These are phyloP conservation scores for Pyrenochaeta sp. DNA, from an alignment of 2,329 filamentous ascomycete species.

Conservation along the genomic window DNA sequence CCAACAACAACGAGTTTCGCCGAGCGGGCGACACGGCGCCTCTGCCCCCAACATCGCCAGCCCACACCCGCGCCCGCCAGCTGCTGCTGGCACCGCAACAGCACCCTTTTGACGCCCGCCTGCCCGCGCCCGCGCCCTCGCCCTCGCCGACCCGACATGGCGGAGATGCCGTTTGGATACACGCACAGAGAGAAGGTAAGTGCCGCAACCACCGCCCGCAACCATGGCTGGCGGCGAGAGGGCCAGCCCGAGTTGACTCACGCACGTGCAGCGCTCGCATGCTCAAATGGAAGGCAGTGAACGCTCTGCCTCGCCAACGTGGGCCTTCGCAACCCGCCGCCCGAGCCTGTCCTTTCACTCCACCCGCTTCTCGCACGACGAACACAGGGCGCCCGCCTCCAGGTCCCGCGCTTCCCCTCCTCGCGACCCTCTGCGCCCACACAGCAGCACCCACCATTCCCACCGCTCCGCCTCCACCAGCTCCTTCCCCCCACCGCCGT, in stretches of 20 bases:
- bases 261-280: slow-evolving; percentile 40
- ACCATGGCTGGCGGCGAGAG: slow-evolving; percentile 7
- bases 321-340: slow-evolving; percentile 19
- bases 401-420: slow-evolving; percentile 8
- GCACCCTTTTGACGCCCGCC: too few relatives aligned
- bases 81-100: background rate
- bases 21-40: slow-evolving; percentile 13
- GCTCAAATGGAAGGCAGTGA: slow-evolving; percentile 41
- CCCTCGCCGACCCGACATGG: slow-evolving; percentile 31
- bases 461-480: slow-evolving; percentile 5
- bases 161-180: slow-evolving; percentile 40
- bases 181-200: slow-evolving; percentile 46
- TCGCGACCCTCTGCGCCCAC: too few relatives aligned
- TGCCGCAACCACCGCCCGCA: slow-evolving; percentile 12
- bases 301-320: slow-evolving; percentile 35
- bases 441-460: background rate
- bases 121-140: too few relatives aligned
- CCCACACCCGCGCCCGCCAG: background rate
- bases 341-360: slow-evolving; percentile 3
- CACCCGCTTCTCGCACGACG: slow-evolving; percentile 6
- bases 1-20: slow-evolving; percentile 17
- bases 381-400: slow-evolving; percentile 1
- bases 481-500: slow-evolving; percentile 13
- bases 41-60: slow-evolving; percentile 5
- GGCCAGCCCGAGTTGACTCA: slow-evolving; percentile 17